phyloP scores from a whole-genome alignment of 495 filamentous ascomycete species.

The Acidomyces sp. region DNA sequence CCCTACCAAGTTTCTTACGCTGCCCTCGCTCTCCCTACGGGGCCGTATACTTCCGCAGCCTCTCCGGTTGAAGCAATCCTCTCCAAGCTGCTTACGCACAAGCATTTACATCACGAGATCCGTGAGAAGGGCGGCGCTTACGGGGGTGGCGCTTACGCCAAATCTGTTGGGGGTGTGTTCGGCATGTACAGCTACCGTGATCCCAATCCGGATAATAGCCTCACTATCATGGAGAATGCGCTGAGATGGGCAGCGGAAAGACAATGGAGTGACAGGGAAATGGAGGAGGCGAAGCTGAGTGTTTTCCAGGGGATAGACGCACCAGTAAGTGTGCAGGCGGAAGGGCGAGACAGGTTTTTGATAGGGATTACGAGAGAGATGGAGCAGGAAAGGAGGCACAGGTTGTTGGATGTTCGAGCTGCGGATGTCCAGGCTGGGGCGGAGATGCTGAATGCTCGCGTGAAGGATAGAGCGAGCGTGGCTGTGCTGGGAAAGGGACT shows the following conservation, averaged over 20 bases:
- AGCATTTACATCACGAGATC: conserved; percentile 93
- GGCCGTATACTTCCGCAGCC: conserved; percentile 60
- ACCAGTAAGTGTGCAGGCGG: conserved; percentile 71
- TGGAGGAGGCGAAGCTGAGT: conserved; percentile 90
- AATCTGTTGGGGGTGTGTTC: conserved; percentile 68
- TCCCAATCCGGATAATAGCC: conserved; percentile 81
- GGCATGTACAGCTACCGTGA: conserved; percentile 94
- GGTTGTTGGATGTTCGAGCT: conserved; percentile 73
- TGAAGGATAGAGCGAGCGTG: conserved; percentile 39
- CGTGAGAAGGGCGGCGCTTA: conserved; percentile 97
- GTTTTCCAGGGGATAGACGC: conserved; percentile 96
- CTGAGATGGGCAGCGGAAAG: conserved; percentile 75
- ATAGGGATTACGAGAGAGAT: conserved; percentile 77
- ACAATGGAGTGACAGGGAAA: conserved; percentile 70
- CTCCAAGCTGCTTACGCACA: conserved; percentile 88
- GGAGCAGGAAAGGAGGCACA: conserved; percentile 73
- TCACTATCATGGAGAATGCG: conserved; percentile 71
- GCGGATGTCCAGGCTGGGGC: conserved; percentile 70
- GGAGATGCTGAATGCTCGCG: conserved; percentile 66
- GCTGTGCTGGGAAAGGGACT: conserved; percentile 77
- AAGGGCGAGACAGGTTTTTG: conserved; percentile 76
- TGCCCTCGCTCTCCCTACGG: conserved; percentile 63
- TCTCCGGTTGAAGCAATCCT: conserved; percentile 68
- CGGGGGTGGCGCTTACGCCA: conserved; percentile 76
- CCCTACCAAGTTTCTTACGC: conserved; percentile 97